Percentiles rank a stretch among this genome's conserved stretches.
Conservation (phyloP, 257 asterid species). For the Solanum bukasovii region DNA sequence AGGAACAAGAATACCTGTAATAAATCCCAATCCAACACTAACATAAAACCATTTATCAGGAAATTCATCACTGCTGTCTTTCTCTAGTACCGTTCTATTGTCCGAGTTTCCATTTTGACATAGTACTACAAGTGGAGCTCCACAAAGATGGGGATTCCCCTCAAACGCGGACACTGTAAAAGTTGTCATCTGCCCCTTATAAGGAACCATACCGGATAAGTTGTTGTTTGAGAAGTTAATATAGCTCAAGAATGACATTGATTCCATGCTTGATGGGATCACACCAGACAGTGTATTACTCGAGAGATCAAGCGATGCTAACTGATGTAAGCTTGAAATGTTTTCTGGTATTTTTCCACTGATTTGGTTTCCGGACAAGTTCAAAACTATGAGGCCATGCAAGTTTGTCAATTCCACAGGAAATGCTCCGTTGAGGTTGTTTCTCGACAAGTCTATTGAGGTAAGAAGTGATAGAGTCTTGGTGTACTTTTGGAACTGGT, state of each 20-base stretch:
- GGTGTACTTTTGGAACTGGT: constrained; percentile 27
- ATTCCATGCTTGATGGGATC: constrained; percentile 37
- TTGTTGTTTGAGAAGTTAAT: constrained; percentile 35
- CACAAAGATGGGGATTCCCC: constrained; percentile 40
- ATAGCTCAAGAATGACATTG: constrained; percentile 22
- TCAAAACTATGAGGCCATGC: constrained; percentile 23
- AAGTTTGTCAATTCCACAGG: constrained; percentile 27
- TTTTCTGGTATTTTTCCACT: constrained; percentile 35
- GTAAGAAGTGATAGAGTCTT: constrained; percentile 48
- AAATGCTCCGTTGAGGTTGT: constrained; percentile 30
- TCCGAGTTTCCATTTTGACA: constrained; percentile 20
- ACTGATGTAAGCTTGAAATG: constrained; percentile 25
- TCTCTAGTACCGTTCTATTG: not conserved
- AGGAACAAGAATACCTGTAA: constrained; percentile 30
- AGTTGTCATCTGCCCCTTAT: constrained; percentile 36
- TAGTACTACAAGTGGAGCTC: constrained; percentile 20
- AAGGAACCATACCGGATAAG: constrained; percentile 42
- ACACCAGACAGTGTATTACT: constrained; percentile 25
- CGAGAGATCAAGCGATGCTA: constrained; percentile 44
- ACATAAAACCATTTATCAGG: constrained; percentile 37
- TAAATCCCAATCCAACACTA: constrained; percentile 44
- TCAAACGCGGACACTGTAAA: constrained; percentile 21
- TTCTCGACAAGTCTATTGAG: constrained; percentile 36
- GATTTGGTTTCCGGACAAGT: constrained; percentile 40
- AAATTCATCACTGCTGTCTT: constrained; percentile 6